Base-by-base conservation (phyloP, 805 yeast genomes). In the Crinitomyces ghanaensis region DNA sequence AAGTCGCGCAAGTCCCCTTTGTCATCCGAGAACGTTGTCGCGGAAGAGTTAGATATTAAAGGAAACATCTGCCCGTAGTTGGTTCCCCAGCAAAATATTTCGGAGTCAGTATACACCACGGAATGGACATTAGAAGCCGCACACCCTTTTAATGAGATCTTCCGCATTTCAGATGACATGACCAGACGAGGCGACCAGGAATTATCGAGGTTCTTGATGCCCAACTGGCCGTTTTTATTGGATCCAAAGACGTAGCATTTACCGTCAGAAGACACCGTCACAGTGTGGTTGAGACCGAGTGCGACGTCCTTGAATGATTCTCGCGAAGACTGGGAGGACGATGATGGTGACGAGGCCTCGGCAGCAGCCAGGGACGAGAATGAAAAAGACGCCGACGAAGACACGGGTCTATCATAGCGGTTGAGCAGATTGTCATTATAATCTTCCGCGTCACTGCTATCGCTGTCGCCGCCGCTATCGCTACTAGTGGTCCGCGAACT, bases 31-130 rank as follows among this genome's bases (percentile, higher is more conserved):
- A n/a, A n/a, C n/a, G n/a, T n/a, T n/a, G n/a, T n/a, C n/a, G n/a
- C n/a, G n/a, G n/a, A n/a, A n/a, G n/a, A n/a, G n/a, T n/a, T n/a
- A n/a, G n/a, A n/a, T n/a, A n/a, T n/a, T n/a, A n/a, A n/a, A n/a
- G n/a, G n/a, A n/a, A n/a, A n/a, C 75, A 83, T 72, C 51, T 83
- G 94, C 0, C 95, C 95, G 22, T 72, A 57, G 48, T 83, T 80
- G 23, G 77, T 56, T 2, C 95, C 95, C 93, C 94, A 83, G 24
- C 72, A 53, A 39, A 58, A 69, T 1, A 78, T 42, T 6, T 67
- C 69, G 27, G 58, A 50, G 5, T 57, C 59, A 0, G 74, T 58
- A 39, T 63, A 77, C 0, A 70, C 80, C 13, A 75, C 64, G 3
- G 88, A 72, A 50, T 82, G 93, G 8, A 77, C 63, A 30, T 67